A percentile compares a stretch with the other conserved stretches of the same genome.
These are phyloP conservation scores for Penicillium sp. DNA, from an alignment of 2,329 filamentous ascomycete genomes.

Conservation along the genomic window DNA sequence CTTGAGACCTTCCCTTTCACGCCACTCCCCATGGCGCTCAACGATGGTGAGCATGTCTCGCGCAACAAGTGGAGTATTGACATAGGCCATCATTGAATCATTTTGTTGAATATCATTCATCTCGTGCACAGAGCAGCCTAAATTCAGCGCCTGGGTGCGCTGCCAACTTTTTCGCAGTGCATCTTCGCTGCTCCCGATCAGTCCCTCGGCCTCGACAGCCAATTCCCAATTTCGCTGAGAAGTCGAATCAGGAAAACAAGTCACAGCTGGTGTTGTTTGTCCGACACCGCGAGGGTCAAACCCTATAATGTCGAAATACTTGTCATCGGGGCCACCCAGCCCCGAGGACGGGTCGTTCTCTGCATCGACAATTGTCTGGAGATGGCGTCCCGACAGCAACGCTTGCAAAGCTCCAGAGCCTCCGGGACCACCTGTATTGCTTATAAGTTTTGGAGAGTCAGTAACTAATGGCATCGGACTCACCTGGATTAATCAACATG, in stretches of 20 bases:
- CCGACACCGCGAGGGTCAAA: constrained; percentile 49
- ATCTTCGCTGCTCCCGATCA: constrained; percentile 32
- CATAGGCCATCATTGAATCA: constrained; percentile 31
- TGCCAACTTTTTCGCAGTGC: constrained; percentile 36
- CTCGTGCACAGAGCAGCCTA: constrained; percentile 30
- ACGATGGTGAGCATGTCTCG: constrained; percentile 39
- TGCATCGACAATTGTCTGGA: constrained; percentile 42
- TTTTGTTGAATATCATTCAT: constrained; percentile 14
- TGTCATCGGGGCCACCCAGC: constrained; percentile 5
- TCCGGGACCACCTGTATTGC: constrained; percentile 42
- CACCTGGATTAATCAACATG: constrained; percentile 49
- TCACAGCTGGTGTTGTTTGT: constrained; percentile 40
- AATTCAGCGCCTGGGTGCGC: constrained; percentile 31
- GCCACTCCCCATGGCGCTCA: constrained; percentile 42
- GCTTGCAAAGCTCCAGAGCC: constrained; percentile 42
- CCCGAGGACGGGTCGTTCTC: constrained; percentile 20
- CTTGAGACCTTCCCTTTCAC: constrained; percentile 31
- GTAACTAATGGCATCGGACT: neutral
- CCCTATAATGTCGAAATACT: constrained; percentile 45
- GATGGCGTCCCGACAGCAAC: constrained; percentile 29
- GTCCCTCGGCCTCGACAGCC: constrained; percentile 36
- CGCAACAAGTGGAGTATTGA: constrained; percentile 36
- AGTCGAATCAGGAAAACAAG: constrained; percentile 39
- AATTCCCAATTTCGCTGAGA: constrained; percentile 35
- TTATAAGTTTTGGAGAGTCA: neutral